Conservation (phyloP, 2,329 filamentous ascomycete genomes). For the Diaporthe eres region DNA sequence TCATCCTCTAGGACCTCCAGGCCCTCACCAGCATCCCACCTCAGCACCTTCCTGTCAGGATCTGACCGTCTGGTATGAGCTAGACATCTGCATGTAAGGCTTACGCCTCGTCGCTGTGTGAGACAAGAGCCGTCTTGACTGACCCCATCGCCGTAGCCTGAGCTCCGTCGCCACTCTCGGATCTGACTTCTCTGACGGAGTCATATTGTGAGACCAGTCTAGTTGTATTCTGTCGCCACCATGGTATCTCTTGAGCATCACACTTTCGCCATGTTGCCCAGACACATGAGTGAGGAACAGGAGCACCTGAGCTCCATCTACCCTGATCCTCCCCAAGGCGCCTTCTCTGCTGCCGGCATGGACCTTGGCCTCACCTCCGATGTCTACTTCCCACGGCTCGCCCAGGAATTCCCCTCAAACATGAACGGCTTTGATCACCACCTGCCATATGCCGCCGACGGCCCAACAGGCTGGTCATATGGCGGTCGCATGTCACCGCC, state of each 20-base stretch:
- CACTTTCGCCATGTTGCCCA: constrained; percentile 49
- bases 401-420: constrained; percentile 56
- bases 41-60: neutral
- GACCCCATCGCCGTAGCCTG: constrained; percentile 29
- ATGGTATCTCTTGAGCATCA: constrained; percentile 47
- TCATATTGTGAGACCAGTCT: constrained; percentile 12
- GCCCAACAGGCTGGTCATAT: constrained; percentile 59
- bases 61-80: constrained; percentile 37
- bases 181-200: neutral
- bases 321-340: constrained; percentile 59
- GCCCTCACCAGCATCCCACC: constrained; percentile 18
- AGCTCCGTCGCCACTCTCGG: constrained; percentile 26
- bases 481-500: constrained; percentile 62
- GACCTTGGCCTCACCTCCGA: constrained; percentile 65
- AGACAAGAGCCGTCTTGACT: constrained; percentile 30
- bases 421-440: constrained; percentile 60
- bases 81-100: constrained; percentile 38
- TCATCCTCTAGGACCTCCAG: neutral
- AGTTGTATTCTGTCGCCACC: neutral
- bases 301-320: constrained; percentile 61
- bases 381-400: constrained; percentile 58
- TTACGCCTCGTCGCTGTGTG: constrained; percentile 11
- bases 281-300: constrained; percentile 45
- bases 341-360: constrained; percentile 59
- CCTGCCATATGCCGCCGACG: constrained; percentile 62